Percentiles rank a stretch among this genome's conserved stretches.
phyloP scores from a whole-genome alignment of 2,329 filamentous ascomycete species.

The Lojkania enalia region DNA sequence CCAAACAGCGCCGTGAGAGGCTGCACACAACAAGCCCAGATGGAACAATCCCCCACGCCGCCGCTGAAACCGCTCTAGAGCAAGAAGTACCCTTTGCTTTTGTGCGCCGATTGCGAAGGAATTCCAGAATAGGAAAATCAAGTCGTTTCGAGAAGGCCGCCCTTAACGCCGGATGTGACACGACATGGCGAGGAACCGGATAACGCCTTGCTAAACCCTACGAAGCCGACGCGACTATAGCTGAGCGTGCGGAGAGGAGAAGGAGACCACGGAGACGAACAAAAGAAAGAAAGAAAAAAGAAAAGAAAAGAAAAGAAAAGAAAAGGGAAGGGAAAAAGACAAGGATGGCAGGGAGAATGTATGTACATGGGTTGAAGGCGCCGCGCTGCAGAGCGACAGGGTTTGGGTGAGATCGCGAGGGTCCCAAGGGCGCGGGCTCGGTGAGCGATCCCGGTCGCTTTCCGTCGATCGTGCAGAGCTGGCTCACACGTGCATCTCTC shows the following conservation, averaged over 20 bases:
- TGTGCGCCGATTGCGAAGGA: slow-evolving; percentile 29
- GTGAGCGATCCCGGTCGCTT: slow-evolving; percentile 12
- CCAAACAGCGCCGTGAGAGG: slow-evolving; percentile 12
- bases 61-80: slow-evolving; percentile 36
- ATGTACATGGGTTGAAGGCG: too few species aligned
- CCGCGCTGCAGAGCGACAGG: slow-evolving; percentile 7
- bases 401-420: slow-evolving; percentile 12
- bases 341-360: too few species aligned
- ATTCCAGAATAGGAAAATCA: slow-evolving; percentile 20
- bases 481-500: slow-evolving; percentile 17
- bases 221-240: slow-evolving; percentile 22
- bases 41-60: slow-evolving; percentile 28
- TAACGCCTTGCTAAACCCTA: slow-evolving; percentile 44
- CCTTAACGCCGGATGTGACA: slow-evolving; percentile 22
- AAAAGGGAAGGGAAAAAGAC: neutral
- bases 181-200: slow-evolving; percentile 22
- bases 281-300: slow-evolving; percentile 1
- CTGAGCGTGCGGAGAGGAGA: slow-evolving; percentile 15
- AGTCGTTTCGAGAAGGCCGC: slow-evolving; percentile 30
- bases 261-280: slow-evolving; percentile 4
- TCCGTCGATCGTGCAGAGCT: slow-evolving; percentile 21
- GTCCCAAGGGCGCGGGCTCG: slow-evolving; percentile 21
- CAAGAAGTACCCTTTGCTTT: slow-evolving; percentile 36
- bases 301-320: neutral
- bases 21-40: slow-evolving; percentile 13